A percentile compares a stretch with the other conserved stretches of the same genome.
These are phyloP conservation scores for Fusarium sulawesiense DNA, from an alignment of 2,329 filamentous ascomycete species.

Conservation along the genomic window DNA sequence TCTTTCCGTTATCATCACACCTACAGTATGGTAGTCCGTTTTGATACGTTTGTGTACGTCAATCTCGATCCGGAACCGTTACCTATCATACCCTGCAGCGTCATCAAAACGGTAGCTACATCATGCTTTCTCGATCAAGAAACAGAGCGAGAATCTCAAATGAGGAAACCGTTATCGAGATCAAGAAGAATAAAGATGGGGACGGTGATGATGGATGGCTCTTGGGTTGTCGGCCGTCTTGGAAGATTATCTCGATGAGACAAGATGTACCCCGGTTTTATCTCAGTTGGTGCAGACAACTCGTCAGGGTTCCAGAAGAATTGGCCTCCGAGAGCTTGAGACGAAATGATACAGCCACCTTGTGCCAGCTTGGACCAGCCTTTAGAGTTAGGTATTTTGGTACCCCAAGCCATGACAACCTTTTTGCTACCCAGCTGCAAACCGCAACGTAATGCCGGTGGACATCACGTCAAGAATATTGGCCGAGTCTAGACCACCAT, in stretches of 20 bases:
- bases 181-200: not conserved
- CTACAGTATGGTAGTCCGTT: slow-evolving; percentile 3
- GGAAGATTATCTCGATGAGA: not conserved
- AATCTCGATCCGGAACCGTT: slow-evolving; percentile 12
- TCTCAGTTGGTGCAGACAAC: not conserved
- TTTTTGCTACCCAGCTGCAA: not conserved
- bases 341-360: not conserved
- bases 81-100: not conserved
- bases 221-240: not conserved
- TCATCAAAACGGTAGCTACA: not conserved
- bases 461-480: not conserved
- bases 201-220: not conserved
- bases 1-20: not conserved
- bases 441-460: not conserved
- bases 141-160: not conserved
- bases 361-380: not conserved
- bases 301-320: not conserved
- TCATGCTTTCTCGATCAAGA: not conserved
- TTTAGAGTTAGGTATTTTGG: not conserved
- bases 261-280: not conserved
- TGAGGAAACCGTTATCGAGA: slow-evolving; percentile 7
- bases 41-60: not conserved
- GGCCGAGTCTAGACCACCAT: slow-evolving; percentile 1
- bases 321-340: not conserved
- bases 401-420: not conserved